phyloP scores from a whole-genome alignment of 805 yeast genomes.

The Blastobotrys muscicola region DNA sequence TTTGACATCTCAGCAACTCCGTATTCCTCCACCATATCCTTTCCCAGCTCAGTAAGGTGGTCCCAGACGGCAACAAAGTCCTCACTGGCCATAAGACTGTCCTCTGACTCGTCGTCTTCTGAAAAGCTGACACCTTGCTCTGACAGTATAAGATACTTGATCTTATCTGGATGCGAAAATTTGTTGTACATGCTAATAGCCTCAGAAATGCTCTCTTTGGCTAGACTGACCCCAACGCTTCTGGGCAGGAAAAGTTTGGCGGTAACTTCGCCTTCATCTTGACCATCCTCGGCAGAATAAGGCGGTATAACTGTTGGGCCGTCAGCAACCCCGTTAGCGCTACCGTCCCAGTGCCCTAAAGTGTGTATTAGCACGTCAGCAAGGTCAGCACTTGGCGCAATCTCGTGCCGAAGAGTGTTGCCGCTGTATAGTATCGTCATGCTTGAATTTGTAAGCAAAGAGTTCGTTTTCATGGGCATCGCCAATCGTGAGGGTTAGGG shows the following conservation, averaged over 20 bases:
- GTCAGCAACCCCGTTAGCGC: no score
- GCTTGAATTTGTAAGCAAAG: no score
- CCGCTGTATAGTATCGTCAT: no score
- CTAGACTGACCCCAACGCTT: constrained; percentile 4
- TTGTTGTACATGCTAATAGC: constrained; percentile 8
- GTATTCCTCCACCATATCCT: constrained; percentile 9
- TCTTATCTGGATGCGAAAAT: not conserved
- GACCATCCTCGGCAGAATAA: no score
- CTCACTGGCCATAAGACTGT: constrained; percentile 5
- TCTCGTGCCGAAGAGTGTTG: no score
- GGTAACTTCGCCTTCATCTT: constrained; percentile 3
- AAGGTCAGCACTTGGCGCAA: no score
- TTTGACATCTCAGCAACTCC: constrained; percentile 26
- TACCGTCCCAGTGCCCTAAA: no score
- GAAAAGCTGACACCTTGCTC: constrained; percentile 23
- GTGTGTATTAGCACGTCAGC: no score
- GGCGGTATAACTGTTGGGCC: no score
- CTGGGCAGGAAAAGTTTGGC: constrained; percentile 17
- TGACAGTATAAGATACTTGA: constrained; percentile 16
- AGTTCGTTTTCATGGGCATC: no score
- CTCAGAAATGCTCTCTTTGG: constrained; percentile 2
- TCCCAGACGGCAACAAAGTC: constrained; percentile 16
- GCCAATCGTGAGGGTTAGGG: no score
- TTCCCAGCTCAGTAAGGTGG: constrained; percentile 9
- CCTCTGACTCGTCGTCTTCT: constrained; percentile 20